Evolutionary conservation across 2,329 filamentous ascomycete genomes (phyloP).

Genomic region (Polytolypa hystricis): DNA sequence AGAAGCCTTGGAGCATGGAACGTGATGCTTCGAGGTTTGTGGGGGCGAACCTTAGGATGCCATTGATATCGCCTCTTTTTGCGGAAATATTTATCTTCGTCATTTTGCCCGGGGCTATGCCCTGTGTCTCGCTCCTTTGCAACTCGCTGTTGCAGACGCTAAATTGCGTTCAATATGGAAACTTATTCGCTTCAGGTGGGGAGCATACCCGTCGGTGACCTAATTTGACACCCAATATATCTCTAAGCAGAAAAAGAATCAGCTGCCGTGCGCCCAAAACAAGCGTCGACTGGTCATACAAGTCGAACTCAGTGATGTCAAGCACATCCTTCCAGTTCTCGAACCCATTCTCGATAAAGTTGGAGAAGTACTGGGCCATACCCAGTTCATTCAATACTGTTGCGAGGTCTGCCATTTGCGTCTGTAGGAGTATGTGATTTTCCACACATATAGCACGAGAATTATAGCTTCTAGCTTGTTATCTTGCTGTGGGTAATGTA

Average conservation of each 20-base stretch:
- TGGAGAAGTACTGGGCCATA: slow-evolving; percentile 7
- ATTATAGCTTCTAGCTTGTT: too few relatives aligned
- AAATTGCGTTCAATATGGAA: not conserved
- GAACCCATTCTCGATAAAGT: slow-evolving; percentile 7
- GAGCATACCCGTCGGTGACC: slow-evolving; percentile 6
- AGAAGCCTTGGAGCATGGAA: too few relatives aligned
- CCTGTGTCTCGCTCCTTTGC: slow-evolving; percentile 4
- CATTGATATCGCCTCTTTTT: slow-evolving; percentile 8
- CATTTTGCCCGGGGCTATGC: not conserved
- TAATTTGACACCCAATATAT: slow-evolving; percentile 7
- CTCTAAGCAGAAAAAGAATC: slow-evolving; percentile 4
- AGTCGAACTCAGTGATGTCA: slow-evolving; percentile 8
- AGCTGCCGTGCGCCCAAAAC: slow-evolving; percentile 1
- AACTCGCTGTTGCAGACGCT: slow-evolving; percentile 8
- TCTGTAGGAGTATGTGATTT: too few relatives aligned
- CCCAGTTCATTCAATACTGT: slow-evolving; percentile 6
- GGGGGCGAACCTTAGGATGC: slow-evolving; percentile 9
- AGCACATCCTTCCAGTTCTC: slow-evolving; percentile 8
- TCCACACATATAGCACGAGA: too few relatives aligned
- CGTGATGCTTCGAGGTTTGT: too few relatives aligned
- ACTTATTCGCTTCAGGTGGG: not conserved
- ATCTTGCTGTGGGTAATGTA: too few relatives aligned
- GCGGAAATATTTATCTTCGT: slow-evolving; percentile 1
- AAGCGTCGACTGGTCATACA: slow-evolving; percentile 4
- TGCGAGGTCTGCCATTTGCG: slow-evolving; percentile 5